These are phyloP conservation scores for Brettanomyces bruxellensis DNA, from an alignment of 805 yeast genomes.

Conservation along the genomic window DNA sequence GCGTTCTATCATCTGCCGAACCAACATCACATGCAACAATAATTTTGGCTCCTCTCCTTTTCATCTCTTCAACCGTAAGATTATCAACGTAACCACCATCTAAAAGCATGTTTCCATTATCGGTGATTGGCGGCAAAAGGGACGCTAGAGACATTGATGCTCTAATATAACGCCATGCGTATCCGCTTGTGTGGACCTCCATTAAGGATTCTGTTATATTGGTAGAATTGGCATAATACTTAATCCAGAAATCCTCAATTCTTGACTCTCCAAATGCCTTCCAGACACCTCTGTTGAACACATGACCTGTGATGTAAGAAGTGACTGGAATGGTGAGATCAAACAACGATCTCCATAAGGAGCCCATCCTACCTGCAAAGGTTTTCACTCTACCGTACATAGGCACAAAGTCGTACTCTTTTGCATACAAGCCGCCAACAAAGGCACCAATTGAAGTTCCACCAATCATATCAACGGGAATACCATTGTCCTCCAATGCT, in stretches of 20 bases:
- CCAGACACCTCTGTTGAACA: constrained; percentile 96
- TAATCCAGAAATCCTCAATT: constrained; percentile 94
- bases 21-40: constrained; percentile 96
- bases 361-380: constrained; percentile 73
- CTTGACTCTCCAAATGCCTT: constrained; percentile 86
- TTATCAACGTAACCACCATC: constrained; percentile 97
- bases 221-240: constrained; percentile 83
- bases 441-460: constrained; percentile 97
- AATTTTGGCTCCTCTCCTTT: constrained; percentile 73
- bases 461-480: constrained; percentile 89
- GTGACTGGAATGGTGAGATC: constrained; percentile 92
- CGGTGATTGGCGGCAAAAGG: constrained; percentile 78
- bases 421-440: constrained; percentile 91
- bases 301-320: constrained; percentile 94
- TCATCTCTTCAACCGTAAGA: constrained; percentile 88
- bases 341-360: constrained; percentile 74
- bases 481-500: constrained; percentile 85
- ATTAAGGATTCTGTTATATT: constrained; percentile 90
- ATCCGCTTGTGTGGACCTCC: constrained; percentile 90
- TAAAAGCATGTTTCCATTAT: constrained; percentile 82
- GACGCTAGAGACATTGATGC: constrained; percentile 98
- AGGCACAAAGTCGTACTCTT: constrained; percentile 84
- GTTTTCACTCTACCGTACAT: constrained; percentile 84
- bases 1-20: constrained; percentile 83
- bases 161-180: constrained; percentile 90